Evolutionary conservation across 352 stramenopile genomes (phyloP).

Genomic region (Globisporangium paroecandrum): DNA sequence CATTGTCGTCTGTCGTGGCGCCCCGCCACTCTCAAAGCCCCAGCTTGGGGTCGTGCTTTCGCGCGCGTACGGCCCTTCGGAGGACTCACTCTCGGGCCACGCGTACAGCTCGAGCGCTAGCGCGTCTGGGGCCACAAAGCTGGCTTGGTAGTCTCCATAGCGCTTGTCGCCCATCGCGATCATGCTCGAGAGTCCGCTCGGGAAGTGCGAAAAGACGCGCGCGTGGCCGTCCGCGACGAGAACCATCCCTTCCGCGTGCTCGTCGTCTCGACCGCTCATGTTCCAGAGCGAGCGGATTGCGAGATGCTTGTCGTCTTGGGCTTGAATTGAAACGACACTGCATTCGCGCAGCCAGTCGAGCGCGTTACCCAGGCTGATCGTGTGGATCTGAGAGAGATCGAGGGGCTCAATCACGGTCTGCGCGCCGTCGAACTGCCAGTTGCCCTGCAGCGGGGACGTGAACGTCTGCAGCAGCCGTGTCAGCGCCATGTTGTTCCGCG

Average conservation of each 20-base stretch:
- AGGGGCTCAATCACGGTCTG: conserved; percentile 8
- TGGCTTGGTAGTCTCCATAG: conserved; percentile 16
- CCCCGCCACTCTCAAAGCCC: background rate
- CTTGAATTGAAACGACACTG: conserved; percentile 8
- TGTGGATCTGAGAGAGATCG: background rate
- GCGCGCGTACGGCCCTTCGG: background rate
- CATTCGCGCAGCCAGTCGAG: conserved; percentile 20
- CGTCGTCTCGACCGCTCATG: background rate
- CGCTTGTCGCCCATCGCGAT: conserved; percentile 3
- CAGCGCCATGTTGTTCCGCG: conserved; percentile 15
- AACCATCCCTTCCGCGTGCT: background rate
- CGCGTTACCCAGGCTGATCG: conserved; percentile 6
- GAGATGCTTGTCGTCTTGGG: conserved; percentile 9
- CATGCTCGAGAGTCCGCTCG: conserved; percentile 17
- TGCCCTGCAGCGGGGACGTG: conserved; percentile 10
- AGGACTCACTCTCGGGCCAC: conserved; percentile 3
- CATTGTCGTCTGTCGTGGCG: conserved; percentile 1
- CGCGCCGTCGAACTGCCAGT: conserved; percentile 12
- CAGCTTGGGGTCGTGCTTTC: conserved; percentile 1
- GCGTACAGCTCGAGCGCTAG: conserved; percentile 13
- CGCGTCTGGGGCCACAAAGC: conserved; percentile 9
- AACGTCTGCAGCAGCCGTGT: conserved; percentile 12
- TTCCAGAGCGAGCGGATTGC: conserved; percentile 12
- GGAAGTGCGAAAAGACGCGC: conserved; percentile 16
- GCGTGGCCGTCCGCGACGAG: conserved; percentile 11